These are phyloP conservation scores for Aethionema arabicum DNA, from an alignment of 345 rosid species.

Conservation along the genomic window DNA sequence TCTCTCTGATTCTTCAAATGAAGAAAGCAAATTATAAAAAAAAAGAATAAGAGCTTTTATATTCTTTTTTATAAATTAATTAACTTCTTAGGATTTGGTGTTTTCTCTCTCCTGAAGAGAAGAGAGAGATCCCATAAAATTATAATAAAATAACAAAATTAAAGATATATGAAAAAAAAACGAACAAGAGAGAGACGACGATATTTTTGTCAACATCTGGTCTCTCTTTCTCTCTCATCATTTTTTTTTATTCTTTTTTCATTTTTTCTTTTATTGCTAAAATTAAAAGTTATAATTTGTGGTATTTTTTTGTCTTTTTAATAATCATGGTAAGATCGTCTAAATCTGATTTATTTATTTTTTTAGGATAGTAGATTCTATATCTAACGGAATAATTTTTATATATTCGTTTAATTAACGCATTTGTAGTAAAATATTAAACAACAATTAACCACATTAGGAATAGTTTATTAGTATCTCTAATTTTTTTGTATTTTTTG, in stretches of 20 bases:
- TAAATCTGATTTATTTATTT: too few relatives aligned
- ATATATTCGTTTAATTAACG: too few relatives aligned
- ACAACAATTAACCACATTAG: too few relatives aligned
- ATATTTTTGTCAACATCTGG: constrained; percentile 87
- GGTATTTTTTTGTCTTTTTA: too few relatives aligned
- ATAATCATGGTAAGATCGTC: too few relatives aligned
- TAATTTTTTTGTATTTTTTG: too few relatives aligned
- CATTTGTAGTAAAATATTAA: too few relatives aligned
- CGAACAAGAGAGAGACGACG: constrained; percentile 80
- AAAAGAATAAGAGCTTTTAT: constrained; percentile 35
- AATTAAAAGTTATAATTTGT: too few relatives aligned
- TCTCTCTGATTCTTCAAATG: constrained; percentile 31
- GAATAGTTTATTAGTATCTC: too few relatives aligned
- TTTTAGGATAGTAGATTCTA: too few relatives aligned
- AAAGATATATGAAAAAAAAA: constrained; percentile 51
- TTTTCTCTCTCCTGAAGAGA: constrained; percentile 20
- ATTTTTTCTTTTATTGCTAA: too few relatives aligned
- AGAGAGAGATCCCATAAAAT: constrained; percentile 59
- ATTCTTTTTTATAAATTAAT: constrained; percentile 1
- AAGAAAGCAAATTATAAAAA: constrained; percentile 29
- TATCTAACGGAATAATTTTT: too few relatives aligned
- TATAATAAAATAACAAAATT: constrained; percentile 15
- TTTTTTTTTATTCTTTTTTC: background rate
- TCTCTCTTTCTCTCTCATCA: constrained; percentile 38
- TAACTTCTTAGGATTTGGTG: constrained; percentile 32